These are phyloP conservation scores for Tulasnella sp. DNA, from an alignment of 768 basidiomycete species.

Conservation along the genomic window DNA sequence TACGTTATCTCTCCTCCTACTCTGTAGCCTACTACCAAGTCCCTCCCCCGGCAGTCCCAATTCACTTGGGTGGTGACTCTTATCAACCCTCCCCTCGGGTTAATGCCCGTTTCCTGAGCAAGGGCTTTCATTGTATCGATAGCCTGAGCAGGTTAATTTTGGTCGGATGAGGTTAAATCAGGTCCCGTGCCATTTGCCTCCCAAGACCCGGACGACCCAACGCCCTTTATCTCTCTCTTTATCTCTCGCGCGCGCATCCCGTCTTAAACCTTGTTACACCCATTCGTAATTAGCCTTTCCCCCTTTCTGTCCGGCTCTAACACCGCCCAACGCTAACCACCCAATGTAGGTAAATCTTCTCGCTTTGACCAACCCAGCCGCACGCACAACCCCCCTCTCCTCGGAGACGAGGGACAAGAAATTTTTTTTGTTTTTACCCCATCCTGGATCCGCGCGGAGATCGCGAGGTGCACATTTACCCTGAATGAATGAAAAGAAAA, in stretches of 20 bases:
- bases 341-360: neutral
- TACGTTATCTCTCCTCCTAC: too few relatives aligned
- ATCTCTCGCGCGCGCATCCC: neutral
- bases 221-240: neutral
- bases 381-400: neutral
- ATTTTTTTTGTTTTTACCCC: neutral
- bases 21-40: too few relatives aligned
- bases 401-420: neutral
- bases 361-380: neutral
- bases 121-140: neutral
- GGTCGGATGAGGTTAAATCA: neutral
- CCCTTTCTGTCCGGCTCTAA: neutral
- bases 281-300: neutral
- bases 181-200: slow-evolving; percentile 1
- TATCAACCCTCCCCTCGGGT: neutral
- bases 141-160: neutral
- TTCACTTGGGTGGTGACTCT: too few relatives aligned
- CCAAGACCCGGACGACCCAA: neutral
- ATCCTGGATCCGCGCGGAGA: neutral
- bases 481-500: neutral
- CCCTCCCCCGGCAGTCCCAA: too few relatives aligned
- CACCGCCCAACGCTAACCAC: neutral
- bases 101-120: neutral
- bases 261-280: neutral
- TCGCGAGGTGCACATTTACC: neutral